These are phyloP conservation scores for Hydrangea macrophylla DNA, from an alignment of 148 eudicot species.

Conservation along the genomic window DNA sequence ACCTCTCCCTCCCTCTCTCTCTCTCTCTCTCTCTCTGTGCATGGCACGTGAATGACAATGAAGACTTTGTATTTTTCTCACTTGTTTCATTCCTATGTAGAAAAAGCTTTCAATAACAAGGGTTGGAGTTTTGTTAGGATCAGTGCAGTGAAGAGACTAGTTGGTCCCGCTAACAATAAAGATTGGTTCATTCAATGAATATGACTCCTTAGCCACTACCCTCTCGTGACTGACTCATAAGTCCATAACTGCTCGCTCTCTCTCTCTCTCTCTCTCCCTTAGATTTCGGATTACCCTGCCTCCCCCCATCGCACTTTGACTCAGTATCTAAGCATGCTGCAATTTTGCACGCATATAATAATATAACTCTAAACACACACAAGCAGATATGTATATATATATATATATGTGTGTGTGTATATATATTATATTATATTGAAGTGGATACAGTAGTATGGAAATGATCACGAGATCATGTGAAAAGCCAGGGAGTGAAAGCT, in stretches of 20 bases:
- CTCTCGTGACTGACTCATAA: not conserved
- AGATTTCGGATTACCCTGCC: slow-evolving; percentile 21
- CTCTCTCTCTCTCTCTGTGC: slow-evolving; percentile 3
- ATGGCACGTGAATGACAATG: slow-evolving; percentile 46
- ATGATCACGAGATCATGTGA: too few species aligned
- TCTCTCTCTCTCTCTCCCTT: not conserved
- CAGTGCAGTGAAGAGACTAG: slow-evolving; percentile 7
- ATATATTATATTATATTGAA: too few species aligned
- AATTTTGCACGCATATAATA: too few species aligned
- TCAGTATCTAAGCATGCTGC: too few species aligned
- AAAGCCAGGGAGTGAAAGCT: too few species aligned
- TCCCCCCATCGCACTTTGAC: not conserved
- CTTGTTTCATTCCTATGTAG: slow-evolving; percentile 26
- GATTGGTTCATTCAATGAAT: slow-evolving; percentile 13
- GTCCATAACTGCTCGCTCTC: not conserved
- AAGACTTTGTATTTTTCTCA: slow-evolving; percentile 40
- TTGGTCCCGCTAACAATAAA: slow-evolving; percentile 26
- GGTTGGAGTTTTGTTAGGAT: not conserved
- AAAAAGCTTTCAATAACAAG: slow-evolving; percentile 4
- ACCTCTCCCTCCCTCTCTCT: not conserved
- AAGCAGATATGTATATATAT: too few species aligned
- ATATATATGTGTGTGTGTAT: too few species aligned
- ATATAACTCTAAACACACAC: too few species aligned
- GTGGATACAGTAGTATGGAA: too few species aligned
- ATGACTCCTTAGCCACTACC: not conserved